These are phyloP conservation scores for Salix viminalis DNA, from an alignment of 345 rosid genomes.

Conservation along the genomic window DNA sequence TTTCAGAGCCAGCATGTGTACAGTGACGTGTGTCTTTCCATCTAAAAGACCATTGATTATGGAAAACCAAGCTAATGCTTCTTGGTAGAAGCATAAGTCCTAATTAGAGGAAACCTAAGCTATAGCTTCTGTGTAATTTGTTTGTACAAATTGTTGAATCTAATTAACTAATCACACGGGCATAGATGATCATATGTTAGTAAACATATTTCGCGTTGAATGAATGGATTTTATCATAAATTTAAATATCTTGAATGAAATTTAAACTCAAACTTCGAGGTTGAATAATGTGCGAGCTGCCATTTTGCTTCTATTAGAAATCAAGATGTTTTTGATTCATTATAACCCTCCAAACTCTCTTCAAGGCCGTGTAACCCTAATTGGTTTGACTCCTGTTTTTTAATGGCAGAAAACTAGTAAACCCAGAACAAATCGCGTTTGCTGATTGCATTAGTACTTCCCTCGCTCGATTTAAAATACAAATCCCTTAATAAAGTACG, in stretches of 20 bases:
- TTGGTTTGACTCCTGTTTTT: conserved; percentile 4
- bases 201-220: no score
- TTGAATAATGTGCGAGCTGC: conserved; percentile 10
- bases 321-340: not conserved
- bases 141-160: conserved; percentile 14
- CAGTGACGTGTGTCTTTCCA: not conserved
- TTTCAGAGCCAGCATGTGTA: conserved; percentile 35
- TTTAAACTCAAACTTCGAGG: not conserved
- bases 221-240: no score
- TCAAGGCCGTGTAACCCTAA: conserved; percentile 2
- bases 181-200: not conserved
- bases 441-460: conserved; percentile 15
- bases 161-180: conserved; percentile 9
- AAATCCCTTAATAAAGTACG: not conserved
- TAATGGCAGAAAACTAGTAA: conserved; percentile 1
- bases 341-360: not conserved
- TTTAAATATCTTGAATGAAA: no score
- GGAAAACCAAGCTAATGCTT: not conserved
- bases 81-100: not conserved
- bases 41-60: not conserved
- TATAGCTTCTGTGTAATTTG: not conserved
- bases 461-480: not conserved
- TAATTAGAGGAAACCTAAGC: not conserved
- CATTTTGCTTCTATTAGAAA: conserved; percentile 2
- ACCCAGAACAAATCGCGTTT: conserved; percentile 13